Base-by-base conservation (phyloP, 768 basidiomycete species). In the Galerina marginata region DNA sequence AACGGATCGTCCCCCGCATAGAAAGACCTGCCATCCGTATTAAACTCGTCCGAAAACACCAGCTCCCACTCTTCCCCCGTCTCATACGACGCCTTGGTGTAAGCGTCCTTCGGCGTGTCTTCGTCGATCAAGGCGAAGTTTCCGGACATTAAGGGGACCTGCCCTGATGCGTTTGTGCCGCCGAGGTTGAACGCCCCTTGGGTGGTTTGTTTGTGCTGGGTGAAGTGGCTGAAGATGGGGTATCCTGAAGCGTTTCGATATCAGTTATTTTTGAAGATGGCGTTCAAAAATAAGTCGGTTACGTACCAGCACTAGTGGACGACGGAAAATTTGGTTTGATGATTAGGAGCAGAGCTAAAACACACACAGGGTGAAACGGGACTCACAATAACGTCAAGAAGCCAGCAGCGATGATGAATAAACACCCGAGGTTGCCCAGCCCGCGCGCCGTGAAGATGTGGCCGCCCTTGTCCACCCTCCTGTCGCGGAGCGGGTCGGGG, bases 31-130 rank as follows among this genome's bases (percentile, higher is more conserved):
- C 87, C 89, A 2, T 88, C 87, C 23, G 66, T 69, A 60, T 91
- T 83, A 71, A 92, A 92, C 75, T 91, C 90, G 71, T 92, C 67
- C 4, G 67, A 68, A 39, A 90, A 92, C 12, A 90, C 82, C 52
- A 87, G 74, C 5, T 67, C 65, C 73, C 75, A 68, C n/a, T 74
- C 69, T 44, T 79, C 83, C 48, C 67, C 66, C 0, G 86, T 81
- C 58, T 86, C 74, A 65, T 85, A 83, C 12, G 83, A 80, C 0
- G 79, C 51, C 67, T 84, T 77, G 59, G 78, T 77, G 71, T 74
- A 68, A 1, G 81, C 82, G 9, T 77, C 71, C 60, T 74, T 54
- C 0, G 90, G 92, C 0, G 92, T 94, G 26, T 91, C 84, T 26
- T 76, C 68, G 73, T 93, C 91, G 67, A 93, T 89, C 23, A 90